Evolutionary conservation across 306 rosid species (phyloP).

Genomic region (Alnus rubra): DNA sequence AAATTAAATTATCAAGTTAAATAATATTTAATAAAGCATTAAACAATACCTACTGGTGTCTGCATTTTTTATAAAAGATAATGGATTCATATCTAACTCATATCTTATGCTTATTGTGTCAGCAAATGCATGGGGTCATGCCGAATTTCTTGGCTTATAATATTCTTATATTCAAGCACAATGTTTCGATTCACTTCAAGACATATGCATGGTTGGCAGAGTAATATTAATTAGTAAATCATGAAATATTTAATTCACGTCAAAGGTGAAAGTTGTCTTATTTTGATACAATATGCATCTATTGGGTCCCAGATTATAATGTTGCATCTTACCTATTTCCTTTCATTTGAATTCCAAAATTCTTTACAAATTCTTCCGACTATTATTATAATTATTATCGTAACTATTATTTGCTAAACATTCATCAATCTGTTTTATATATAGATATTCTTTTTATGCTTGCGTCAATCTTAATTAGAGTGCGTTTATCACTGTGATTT

Average conservation of each 20-base stretch:
- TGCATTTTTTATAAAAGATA: not conserved
- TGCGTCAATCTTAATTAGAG: not conserved
- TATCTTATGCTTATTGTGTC: constrained; percentile 1
- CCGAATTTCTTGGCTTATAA: constrained; percentile 16
- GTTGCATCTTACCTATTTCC: constrained; percentile 11
- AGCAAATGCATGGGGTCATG: constrained; percentile 11
- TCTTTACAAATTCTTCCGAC: constrained; percentile 15
- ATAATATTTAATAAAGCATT: not conserved
- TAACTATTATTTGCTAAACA: not conserved
- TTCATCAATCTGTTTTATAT: not conserved
- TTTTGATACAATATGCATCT: constrained; percentile 4
- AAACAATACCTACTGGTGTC: not conserved
- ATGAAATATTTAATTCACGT: constrained; percentile 19
- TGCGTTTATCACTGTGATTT: too few relatives aligned
- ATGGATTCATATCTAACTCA: not conserved
- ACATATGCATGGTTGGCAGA: constrained; percentile 32
- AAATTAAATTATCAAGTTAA: not conserved
- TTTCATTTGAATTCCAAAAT: not conserved
- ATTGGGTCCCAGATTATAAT: constrained; percentile 11
- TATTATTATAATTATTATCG: not conserved
- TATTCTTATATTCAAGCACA: not conserved
- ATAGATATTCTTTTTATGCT: not conserved
- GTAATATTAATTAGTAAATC: not conserved
- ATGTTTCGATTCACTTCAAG: constrained; percentile 24
- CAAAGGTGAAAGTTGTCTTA: constrained; percentile 16